These are phyloP conservation scores for Acanthochlamys bracteata DNA, from an alignment of 106 monocot genomes.

Conservation along the genomic window DNA sequence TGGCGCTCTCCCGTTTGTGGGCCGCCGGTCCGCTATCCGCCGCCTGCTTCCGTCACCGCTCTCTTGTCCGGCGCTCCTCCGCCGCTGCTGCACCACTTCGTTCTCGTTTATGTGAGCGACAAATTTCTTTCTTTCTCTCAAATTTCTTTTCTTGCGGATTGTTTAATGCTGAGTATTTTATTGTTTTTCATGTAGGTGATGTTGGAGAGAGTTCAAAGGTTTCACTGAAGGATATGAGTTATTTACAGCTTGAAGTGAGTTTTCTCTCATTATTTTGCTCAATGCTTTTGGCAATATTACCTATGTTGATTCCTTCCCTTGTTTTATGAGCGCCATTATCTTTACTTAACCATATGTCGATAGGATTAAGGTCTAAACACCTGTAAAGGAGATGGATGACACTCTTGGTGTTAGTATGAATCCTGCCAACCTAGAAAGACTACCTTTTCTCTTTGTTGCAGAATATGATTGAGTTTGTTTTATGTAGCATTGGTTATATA, in stretches of 20 bases:
- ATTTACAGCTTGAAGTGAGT: constrained; percentile 69
- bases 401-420: too few relatives aligned
- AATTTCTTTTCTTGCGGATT: neutral
- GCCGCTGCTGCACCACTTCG: neutral
- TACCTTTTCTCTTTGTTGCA: too few relatives aligned
- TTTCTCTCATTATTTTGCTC: neutral
- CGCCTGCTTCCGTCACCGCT: neutral
- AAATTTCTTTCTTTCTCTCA: neutral
- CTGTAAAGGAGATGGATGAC: too few relatives aligned
- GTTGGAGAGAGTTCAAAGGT: constrained; percentile 34
- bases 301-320: too few relatives aligned
- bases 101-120: neutral
- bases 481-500: too few relatives aligned
- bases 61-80: neutral
- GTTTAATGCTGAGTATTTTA: neutral
- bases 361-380: too few relatives aligned
- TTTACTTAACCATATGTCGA: too few relatives aligned
- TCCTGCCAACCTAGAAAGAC: too few relatives aligned
- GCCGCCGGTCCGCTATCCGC: neutral
- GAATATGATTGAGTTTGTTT: too few relatives aligned
- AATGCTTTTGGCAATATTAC: neutral
- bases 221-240: constrained; percentile 74
- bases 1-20: neutral
- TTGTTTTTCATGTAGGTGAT: constrained; percentile 14
- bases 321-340: too few relatives aligned